Base-by-base conservation (phyloP, 345 rosid species). In the Eucalyptus polyanthemos region DNA sequence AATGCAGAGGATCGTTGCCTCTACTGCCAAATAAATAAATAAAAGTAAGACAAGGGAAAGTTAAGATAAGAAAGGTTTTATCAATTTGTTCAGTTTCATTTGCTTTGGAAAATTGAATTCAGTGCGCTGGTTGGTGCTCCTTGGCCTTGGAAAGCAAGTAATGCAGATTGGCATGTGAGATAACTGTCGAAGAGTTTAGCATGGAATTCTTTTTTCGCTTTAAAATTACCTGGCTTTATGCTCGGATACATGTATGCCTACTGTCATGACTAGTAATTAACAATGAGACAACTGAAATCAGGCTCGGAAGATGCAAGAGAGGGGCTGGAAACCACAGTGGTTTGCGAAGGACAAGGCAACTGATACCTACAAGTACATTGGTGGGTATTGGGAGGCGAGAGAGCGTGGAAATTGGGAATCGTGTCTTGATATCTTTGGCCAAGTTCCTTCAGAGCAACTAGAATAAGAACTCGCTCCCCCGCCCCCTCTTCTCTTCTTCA, bases 231-330 rank as follows among this genome's bases (percentile, higher is more conserved):
- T 76, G 21, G 85, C 85, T 76, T 76, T 76, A 37, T 76, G 15
- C 45, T 76, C 83, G 24, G 47, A 76, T 76, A 76, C 24, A 76
- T 76, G 85, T 37, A 8, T 87, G 49, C 34, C 65, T 54, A 31
- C 2, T 87, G 42, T 12, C 24, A 87, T 54, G 67, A 54, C 19
- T 37, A 54, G 29, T 42, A 54, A 29, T 42, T n/a, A 34, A 87
- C 37, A 14, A 34, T 54, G 67, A 22, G 42, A 44, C 44, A 22
- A 87, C 49, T 87, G 65, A 13, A 87, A 60, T 49, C 96, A 98
- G 99, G 98, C 99, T 65, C 93, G 97, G 91, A 95, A 95, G 92
- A 96, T 97, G 99, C 99, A 98, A 87, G 99, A 98, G 93, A 95
- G 96, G 49, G 99, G 99, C 31, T 97, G 99, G 99, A 96, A 95